phyloP scores from a whole-genome alignment of 495 filamentous ascomycete species.

The Lophiotrema nucula region DNA sequence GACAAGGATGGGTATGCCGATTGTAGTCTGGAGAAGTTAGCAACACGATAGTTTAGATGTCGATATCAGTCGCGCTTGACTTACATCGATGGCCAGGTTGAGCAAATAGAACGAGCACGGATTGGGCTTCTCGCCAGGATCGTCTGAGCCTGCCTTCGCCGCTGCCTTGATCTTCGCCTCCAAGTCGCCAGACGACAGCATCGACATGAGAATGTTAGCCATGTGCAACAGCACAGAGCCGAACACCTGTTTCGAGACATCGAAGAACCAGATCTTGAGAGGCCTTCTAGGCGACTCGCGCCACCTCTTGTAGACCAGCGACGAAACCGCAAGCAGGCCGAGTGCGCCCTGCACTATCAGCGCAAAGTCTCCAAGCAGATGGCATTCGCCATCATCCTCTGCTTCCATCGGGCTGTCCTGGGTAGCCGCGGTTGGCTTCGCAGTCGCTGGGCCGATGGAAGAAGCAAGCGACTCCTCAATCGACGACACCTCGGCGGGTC shows the following conservation, averaged over 20 bases:
- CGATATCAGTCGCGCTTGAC: constrained; percentile 40
- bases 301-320: constrained; percentile 90
- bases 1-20: constrained; percentile 92
- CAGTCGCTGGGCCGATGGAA: constrained; percentile 6
- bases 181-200: constrained; percentile 75
- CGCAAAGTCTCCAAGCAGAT: constrained; percentile 80
- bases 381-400: constrained; percentile 66
- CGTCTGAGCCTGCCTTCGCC: constrained; percentile 31
- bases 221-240: constrained; percentile 86
- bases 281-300: constrained; percentile 88
- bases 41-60: background rate
- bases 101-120: constrained; percentile 95
- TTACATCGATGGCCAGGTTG: constrained; percentile 93
- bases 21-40: constrained; percentile 65
- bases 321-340: constrained; percentile 76
- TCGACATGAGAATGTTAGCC: constrained; percentile 89
- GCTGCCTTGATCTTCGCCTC: constrained; percentile 29
- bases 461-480: constrained; percentile 11
- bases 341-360: constrained; percentile 84
- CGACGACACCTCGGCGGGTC: background rate
- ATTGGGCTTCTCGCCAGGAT: constrained; percentile 71
- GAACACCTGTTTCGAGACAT: constrained; percentile 96
- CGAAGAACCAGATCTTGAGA: constrained; percentile 92
- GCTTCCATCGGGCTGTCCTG: constrained; percentile 34
- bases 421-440: background rate